Base-by-base conservation (phyloP, 805 yeast species). In the Spathaspora gorwiae region DNA sequence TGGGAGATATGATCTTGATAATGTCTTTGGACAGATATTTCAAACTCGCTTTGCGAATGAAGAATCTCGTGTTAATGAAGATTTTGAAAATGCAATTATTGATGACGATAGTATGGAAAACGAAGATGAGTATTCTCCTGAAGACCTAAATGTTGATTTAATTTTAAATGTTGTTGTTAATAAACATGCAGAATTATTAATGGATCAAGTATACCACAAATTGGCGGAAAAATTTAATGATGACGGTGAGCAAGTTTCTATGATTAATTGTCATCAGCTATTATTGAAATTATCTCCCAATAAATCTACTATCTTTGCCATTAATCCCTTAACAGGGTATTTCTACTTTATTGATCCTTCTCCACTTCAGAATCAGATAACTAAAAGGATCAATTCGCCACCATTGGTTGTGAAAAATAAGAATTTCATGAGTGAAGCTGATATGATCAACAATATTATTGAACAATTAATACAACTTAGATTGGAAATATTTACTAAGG, bases 401-500 rank as follows among this genome's bases (percentile, higher is more conserved):
- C 62, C 61, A 15, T 43, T 56, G 1, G 35, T 45, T 9, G 45
- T 47, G 24, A 54, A 47, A 35, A 55, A 54, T 43, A 55, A 51
- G 33, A 47, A 48, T 26, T 60, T 64, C 41, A 50, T 62, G 2
- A 57, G 59, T 6, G 74, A 70, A 49, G 44, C 48, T 3, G 65
- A 61, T 27, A 55, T 70, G 63, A 54, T 68, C 12, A 48, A 51
- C 10, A 55, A 53, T 47, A 61, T 69, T n/a, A 63, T 65, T 15
- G 56, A 55, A 27, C 53, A 54, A 37, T 54, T 84, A 34, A 60
- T 76, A 29, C 72, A 67, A 34, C 62, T 84, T 40, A 68, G 81
- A 39, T 60, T 79, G 29, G 75, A 78, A 32, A 70, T 75, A 3
- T 71, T 73, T 44, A 68, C 70, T 45, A 66, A 70, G 37, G 84